Conservation (phyloP, 345 rosid genomes). For the Populus pruinosa region DNA sequence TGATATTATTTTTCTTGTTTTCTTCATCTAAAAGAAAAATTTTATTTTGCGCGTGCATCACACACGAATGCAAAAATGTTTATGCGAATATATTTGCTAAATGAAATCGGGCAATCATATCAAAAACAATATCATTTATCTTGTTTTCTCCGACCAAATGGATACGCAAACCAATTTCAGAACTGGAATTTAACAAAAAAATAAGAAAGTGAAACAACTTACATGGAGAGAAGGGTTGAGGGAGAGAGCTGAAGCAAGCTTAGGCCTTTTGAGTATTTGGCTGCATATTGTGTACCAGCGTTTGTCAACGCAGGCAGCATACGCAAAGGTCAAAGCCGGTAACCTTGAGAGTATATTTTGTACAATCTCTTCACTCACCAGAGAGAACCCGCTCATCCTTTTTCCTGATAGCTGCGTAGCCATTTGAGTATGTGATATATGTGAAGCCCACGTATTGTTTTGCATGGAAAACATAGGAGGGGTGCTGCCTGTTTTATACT, state of each 20-base stretch:
- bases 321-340: slow-evolving; percentile 48
- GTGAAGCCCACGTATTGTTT: neutral
- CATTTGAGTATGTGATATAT: neutral
- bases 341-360: slow-evolving; percentile 40
- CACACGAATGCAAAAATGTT: neutral
- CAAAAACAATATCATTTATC: no score
- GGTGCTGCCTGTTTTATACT: neutral
- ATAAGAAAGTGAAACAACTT: slow-evolving; percentile 1
- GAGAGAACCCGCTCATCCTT: slow-evolving; percentile 6
- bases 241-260: slow-evolving; percentile 57
- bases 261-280: slow-evolving; percentile 46
- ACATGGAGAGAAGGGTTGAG: slow-evolving; percentile 35
- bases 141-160: neutral
- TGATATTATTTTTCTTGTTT: neutral
- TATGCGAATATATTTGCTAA: neutral
- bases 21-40: neutral
- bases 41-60: neutral
- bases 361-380: slow-evolving; percentile 36
- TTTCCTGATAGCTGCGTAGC: neutral
- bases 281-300: slow-evolving; percentile 41
- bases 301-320: slow-evolving; percentile 48
- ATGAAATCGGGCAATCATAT: neutral
- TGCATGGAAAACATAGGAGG: neutral
- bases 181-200: neutral
- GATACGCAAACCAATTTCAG: neutral